phyloP scores from a whole-genome alignment of 2,329 filamentous ascomycete species.

The Fonsecaea nubica region DNA sequence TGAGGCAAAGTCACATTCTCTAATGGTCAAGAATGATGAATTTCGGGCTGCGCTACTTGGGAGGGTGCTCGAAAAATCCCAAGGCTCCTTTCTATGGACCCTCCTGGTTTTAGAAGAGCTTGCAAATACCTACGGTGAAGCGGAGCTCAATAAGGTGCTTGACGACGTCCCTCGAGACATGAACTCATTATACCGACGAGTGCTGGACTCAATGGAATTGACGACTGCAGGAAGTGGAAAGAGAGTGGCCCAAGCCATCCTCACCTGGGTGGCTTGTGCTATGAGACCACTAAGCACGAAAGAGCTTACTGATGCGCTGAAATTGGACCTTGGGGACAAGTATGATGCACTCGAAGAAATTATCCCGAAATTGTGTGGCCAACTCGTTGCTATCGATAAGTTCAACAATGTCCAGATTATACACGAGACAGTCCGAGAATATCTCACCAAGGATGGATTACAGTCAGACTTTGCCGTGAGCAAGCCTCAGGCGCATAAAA shows the following conservation, averaged over 20 bases:
- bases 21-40: conserved; percentile 10
- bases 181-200: conserved; percentile 22
- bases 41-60: conserved; percentile 1
- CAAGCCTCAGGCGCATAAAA: conserved; percentile 41
- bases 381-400: conserved; percentile 42
- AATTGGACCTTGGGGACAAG: conserved; percentile 33
- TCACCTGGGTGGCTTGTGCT: conserved; percentile 41
- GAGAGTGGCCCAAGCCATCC: conserved; percentile 35
- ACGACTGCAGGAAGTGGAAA: conserved; percentile 37
- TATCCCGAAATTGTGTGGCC: conserved; percentile 40
- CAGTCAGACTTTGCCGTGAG: conserved; percentile 7
- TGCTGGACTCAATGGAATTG: background rate
- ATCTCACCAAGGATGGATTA: conserved; percentile 25
- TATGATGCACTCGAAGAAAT: conserved; percentile 33
- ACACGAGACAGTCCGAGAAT: conserved; percentile 42
- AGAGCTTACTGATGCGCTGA: conserved; percentile 41
- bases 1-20: conserved; percentile 14
- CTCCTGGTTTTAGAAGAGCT: conserved; percentile 34
- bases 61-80: conserved; percentile 22
- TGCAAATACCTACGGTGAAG: conserved; percentile 24
- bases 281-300: conserved; percentile 36
- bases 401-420: conserved; percentile 36
- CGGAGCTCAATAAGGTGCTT: conserved; percentile 34
- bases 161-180: conserved; percentile 42
- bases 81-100: conserved; percentile 34